Evolutionary conservation across 2,329 filamentous ascomycete genomes (phyloP).

Genomic region (Arthrobotrys conoides): DNA sequence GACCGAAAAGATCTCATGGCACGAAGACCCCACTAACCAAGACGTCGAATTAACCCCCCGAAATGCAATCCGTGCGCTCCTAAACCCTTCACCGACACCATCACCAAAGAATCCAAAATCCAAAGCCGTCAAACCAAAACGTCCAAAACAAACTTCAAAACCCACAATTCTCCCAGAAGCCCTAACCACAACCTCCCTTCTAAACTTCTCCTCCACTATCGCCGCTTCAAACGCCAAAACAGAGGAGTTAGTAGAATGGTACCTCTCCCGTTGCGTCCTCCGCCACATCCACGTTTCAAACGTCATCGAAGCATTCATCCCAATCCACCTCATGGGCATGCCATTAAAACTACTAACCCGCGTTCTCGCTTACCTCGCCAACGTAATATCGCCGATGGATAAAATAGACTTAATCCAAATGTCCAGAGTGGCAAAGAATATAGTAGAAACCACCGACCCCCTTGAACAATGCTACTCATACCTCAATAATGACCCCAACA

Average conservation of each 20-base stretch:
- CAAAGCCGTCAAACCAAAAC: too few relatives aligned
- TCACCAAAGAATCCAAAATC: slow-evolving; percentile 58
- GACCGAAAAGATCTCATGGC: slow-evolving; percentile 78
- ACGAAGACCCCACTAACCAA: slow-evolving; percentile 86
- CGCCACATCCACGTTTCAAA: slow-evolving; percentile 45
- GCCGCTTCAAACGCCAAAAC: slow-evolving; percentile 9
- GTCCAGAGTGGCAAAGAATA: slow-evolving; percentile 37
- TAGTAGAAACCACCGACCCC: slow-evolving; percentile 7
- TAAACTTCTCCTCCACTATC: slow-evolving; percentile 71
- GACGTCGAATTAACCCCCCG: slow-evolving; percentile 82
- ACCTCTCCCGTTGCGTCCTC: slow-evolving; percentile 38
- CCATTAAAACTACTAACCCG: slow-evolving; percentile 33
- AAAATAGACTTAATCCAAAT: slow-evolving; percentile 41
- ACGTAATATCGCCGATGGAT: slow-evolving; percentile 42
- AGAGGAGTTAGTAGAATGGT: slow-evolving; percentile 44
- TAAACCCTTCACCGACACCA: slow-evolving; percentile 70
- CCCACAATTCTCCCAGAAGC: slow-evolving; percentile 75
- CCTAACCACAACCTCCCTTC: slow-evolving; percentile 76
- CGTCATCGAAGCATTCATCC: slow-evolving; percentile 54
- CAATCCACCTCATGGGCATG: slow-evolving; percentile 23
- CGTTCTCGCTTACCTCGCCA: slow-evolving; percentile 27
- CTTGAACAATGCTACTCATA: background rate
- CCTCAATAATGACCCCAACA: background rate
- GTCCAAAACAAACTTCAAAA: background rate
- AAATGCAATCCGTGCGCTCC: slow-evolving; percentile 76